Conservation (phyloP, 768 basidiomycete genomes). For the Pulveroboletus sp. region DNA sequence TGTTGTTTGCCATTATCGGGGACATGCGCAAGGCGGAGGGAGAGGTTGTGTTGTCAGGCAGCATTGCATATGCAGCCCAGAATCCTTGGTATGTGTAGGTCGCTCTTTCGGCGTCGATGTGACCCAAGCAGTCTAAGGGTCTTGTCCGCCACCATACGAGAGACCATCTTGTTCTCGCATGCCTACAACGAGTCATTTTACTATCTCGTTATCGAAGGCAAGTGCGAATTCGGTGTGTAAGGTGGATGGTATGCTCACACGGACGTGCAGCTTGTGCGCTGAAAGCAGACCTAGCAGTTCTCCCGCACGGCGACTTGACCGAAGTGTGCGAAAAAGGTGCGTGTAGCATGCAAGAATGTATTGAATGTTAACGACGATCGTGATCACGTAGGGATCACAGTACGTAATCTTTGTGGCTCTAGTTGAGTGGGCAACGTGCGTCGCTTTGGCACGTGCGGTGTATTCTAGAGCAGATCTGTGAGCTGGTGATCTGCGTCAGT, state of each 20-base stretch:
- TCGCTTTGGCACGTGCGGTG: constrained; percentile 83
- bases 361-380: not conserved
- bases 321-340: constrained; percentile 84
- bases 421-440: constrained; percentile 80
- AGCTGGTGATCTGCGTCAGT: constrained; percentile 16
- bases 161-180: constrained; percentile 92
- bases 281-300: constrained; percentile 70
- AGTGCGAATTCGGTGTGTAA: not conserved
- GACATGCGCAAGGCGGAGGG: constrained; percentile 83
- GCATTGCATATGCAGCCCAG: constrained; percentile 81
- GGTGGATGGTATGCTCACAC: not conserved
- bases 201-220: constrained; percentile 76
- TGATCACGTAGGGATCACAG: constrained; percentile 49
- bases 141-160: constrained; percentile 79
- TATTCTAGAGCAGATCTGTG: constrained; percentile 90
- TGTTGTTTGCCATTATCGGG: constrained; percentile 79
- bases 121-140: constrained; percentile 48
- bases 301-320: constrained; percentile 80
- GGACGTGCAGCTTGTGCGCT: constrained; percentile 72
- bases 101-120: not conserved
- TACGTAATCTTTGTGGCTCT: constrained; percentile 29
- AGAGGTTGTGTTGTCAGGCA: constrained; percentile 63
- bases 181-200: constrained; percentile 86
- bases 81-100: constrained; percentile 65
- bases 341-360: not conserved